Base-by-base conservation (phyloP, 257 asterid species). In the Solanum medicagineum region DNA sequence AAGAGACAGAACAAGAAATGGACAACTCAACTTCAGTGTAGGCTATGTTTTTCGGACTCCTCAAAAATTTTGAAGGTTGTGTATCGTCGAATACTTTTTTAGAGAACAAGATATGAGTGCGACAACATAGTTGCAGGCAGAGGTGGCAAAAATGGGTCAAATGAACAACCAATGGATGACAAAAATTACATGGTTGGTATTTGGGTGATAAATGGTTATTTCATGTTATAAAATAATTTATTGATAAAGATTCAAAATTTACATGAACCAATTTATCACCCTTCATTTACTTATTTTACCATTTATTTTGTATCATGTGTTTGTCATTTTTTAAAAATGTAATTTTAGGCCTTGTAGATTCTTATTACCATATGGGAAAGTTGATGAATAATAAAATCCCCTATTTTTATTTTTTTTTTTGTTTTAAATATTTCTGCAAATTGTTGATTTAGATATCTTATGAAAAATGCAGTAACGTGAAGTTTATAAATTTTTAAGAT, bases 1-100 rank as follows among this genome's bases (percentile, higher is more conserved):
- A 94, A 88, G 94, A 89, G 85, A 47, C 88, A 45, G 36, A 45
- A 84, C 92, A 89, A 87, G 87, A 89, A 90, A 89, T 85, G 32
- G 73, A 84, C 47, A 80, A 85, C 47, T 83, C 77, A 74, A 84
- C 49, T 49, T 71, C 80, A 81, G 84, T 84, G 66, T 88, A 86
- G 86, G 6, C 15, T 74, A 19, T 56, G 63, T 32, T 68, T 15
- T 8, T 32, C 75, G 49, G 8, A 32, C 24, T 68, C 0, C 0
- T 68, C 6, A 32, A 68, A 32, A 68, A 16, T 8, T 7, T 32
- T 4, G 4, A 68, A 1, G 0, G 0, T 7, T 8, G 4, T 68
- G 22, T 1, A 42, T 68, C 8, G 10, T 66, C n/a, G 1, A 29
- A 0, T 29, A 1, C 47, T 66, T 15, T 66, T 62, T 15, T 14